These are phyloP conservation scores for Rhizophora apiculata DNA, from an alignment of 345 rosid species.

Conservation along the genomic window DNA sequence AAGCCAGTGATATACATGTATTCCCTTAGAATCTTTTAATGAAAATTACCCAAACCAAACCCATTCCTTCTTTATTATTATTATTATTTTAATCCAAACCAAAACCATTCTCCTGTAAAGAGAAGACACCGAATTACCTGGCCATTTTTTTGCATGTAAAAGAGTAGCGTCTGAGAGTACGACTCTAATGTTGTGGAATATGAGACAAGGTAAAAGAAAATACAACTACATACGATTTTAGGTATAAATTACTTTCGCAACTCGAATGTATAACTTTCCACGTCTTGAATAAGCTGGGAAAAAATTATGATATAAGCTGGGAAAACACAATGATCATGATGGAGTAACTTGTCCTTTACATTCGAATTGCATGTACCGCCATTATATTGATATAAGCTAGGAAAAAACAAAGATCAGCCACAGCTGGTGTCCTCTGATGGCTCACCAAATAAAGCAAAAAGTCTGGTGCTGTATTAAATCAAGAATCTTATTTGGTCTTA, in stretches of 20 bases:
- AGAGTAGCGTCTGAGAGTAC: no score
- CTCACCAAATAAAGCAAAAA: conserved; percentile 53
- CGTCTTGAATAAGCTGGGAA: no score
- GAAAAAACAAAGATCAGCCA: conserved; percentile 22
- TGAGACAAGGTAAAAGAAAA: no score
- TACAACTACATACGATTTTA: no score
- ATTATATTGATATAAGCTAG: conserved; percentile 25
- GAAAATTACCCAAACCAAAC: conserved; percentile 44
- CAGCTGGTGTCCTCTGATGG: conserved; percentile 35
- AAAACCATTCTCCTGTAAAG: conserved; percentile 25
- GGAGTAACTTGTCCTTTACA: not conserved
- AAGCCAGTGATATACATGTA: not conserved
- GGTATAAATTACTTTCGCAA: not conserved
- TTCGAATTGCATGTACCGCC: conserved; percentile 20
- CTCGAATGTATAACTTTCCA: not conserved
- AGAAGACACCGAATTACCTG: conserved; percentile 30
- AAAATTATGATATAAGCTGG: no score
- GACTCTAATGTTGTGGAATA: no score
- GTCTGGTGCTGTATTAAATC: conserved; percentile 39
- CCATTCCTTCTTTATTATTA: not conserved
- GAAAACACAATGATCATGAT: no score
- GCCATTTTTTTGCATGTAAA: not conserved
- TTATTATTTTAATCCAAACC: conserved; percentile 24
- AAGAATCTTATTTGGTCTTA: conserved; percentile 28
- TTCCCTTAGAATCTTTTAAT: not conserved